A percentile compares a stretch with the other conserved stretches of the same genome.
Evolutionary conservation across 1,139 yeast species (phyloP).

Genomic region (Sugiyamaella xylanicola): DNA sequence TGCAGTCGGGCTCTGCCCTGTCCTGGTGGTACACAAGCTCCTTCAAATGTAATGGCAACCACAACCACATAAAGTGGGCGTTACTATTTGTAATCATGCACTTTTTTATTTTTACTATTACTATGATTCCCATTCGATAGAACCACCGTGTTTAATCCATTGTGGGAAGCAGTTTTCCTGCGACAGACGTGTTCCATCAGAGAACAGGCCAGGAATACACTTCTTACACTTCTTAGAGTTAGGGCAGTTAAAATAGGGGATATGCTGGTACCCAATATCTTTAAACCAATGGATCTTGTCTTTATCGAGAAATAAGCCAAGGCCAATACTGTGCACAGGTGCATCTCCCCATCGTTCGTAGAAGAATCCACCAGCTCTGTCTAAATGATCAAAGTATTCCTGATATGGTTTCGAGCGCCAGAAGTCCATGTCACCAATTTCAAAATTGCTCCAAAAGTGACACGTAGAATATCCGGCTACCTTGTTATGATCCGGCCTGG

Average conservation of each 20-base stretch:
- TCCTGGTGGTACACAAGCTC: conserved; percentile 3
- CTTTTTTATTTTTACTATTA: background rate
- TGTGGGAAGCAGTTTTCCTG: conserved; percentile 71
- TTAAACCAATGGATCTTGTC: conserved; percentile 79
- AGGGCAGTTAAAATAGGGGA: conserved; percentile 72
- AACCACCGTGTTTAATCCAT: conserved; percentile 54
- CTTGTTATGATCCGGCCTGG: conserved; percentile 44
- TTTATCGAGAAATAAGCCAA: conserved; percentile 71
- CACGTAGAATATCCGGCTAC: conserved; percentile 76
- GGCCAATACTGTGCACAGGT: conserved; percentile 77
- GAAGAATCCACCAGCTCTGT: conserved; percentile 73
- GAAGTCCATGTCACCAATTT: conserved; percentile 79
- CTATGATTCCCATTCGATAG: conserved; percentile 17
- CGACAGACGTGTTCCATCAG: conserved; percentile 49
- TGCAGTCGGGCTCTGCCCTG: conserved; percentile 10
- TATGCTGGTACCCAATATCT: conserved; percentile 77
- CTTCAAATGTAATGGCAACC: too few relatives aligned
- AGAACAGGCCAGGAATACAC: conserved; percentile 51
- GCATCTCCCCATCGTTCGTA: conserved; percentile 94
- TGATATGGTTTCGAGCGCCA: conserved; percentile 66
- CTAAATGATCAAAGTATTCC: conserved; percentile 65
- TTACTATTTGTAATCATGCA: too few relatives aligned
- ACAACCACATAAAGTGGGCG: too few relatives aligned
- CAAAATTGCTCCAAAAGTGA: conserved; percentile 88
- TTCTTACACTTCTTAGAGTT: conserved; percentile 44